phyloP scores from a whole-genome alignment of 2,329 filamentous ascomycete genomes.

The Epichloe hybrida region DNA sequence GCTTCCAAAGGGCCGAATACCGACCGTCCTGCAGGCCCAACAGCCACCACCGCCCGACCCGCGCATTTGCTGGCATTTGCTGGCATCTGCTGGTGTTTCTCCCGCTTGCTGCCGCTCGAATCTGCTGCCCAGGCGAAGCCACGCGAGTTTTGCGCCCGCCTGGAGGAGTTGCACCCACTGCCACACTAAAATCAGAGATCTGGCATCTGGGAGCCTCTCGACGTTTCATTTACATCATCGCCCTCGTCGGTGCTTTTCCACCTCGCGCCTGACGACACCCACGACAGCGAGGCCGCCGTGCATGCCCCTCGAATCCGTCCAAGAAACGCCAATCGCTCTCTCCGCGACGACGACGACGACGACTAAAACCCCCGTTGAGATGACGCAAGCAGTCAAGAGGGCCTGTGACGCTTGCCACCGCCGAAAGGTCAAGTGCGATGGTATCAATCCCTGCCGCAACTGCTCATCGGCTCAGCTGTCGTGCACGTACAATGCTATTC shows the following conservation, averaged over 20 bases:
- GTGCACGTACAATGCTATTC: constrained; percentile 63
- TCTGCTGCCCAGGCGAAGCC: constrained; percentile 1
- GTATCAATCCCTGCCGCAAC: constrained; percentile 57
- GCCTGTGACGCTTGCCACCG: constrained; percentile 64
- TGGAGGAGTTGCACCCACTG: constrained; percentile 4
- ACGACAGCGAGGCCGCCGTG: background rate
- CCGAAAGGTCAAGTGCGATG: constrained; percentile 63
- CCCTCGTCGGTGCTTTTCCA: background rate
- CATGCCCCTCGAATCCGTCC: background rate
- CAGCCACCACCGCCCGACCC: constrained; percentile 9
- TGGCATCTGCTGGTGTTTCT: constrained; percentile 8
- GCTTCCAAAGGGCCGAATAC: constrained; percentile 25
- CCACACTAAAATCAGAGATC: constrained; percentile 3
- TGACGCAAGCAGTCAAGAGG: constrained; percentile 42
- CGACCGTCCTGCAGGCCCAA: constrained; percentile 17
- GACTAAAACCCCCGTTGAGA: constrained; percentile 13
- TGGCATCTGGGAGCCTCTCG: constrained; percentile 1
- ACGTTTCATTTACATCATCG: constrained; percentile 4
- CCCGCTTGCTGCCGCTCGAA: constrained; percentile 2
- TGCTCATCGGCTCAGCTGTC: constrained; percentile 52
- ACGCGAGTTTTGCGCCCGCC: constrained; percentile 6
- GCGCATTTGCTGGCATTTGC: constrained; percentile 1
- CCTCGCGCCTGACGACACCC: background rate
- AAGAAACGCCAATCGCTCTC: background rate
- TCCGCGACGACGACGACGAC: background rate